phyloP scores from a whole-genome alignment of 257 asterid genomes.

The Oldenlandia corymbosa region DNA sequence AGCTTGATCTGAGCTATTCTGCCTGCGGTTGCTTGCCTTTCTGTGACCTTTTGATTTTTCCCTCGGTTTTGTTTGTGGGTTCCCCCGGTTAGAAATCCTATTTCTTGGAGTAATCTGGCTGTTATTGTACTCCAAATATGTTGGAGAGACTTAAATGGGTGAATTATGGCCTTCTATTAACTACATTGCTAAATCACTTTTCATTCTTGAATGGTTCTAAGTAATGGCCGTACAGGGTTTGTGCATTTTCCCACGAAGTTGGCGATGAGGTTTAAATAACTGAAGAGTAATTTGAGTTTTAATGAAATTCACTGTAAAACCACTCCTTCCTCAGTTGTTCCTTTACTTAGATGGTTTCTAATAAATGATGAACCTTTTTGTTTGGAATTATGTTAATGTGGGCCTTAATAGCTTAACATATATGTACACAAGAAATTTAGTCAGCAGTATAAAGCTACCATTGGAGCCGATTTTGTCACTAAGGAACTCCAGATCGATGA shows the following conservation, averaged over 20 bases:
- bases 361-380: background rate
- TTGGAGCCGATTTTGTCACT: slow-evolving; percentile 98
- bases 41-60: slow-evolving; percentile 7
- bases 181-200: background rate
- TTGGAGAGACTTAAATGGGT: slow-evolving; percentile 5
- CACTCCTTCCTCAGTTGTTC: background rate
- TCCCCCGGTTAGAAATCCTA: background rate
- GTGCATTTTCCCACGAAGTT: background rate
- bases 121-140: background rate
- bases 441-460: slow-evolving; percentile 95
- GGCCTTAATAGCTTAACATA: slow-evolving; percentile 47
- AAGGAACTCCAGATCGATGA: slow-evolving; percentile 93
- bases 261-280: background rate
- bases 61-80: background rate
- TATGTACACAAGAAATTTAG: slow-evolving; percentile 94
- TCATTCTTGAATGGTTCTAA: background rate
- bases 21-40: background rate
- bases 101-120: background rate
- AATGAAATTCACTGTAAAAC: background rate
- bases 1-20: slow-evolving; percentile 8
- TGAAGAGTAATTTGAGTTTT: background rate
- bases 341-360: background rate
- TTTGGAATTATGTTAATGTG: slow-evolving; percentile 5
- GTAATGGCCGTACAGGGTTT: background rate
- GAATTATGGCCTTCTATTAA: background rate